Evolutionary conservation across 139 green algal species (phyloP), one percentile per base, ranked within the genome.

Genomic region (Coelastrella sp.): DNA sequence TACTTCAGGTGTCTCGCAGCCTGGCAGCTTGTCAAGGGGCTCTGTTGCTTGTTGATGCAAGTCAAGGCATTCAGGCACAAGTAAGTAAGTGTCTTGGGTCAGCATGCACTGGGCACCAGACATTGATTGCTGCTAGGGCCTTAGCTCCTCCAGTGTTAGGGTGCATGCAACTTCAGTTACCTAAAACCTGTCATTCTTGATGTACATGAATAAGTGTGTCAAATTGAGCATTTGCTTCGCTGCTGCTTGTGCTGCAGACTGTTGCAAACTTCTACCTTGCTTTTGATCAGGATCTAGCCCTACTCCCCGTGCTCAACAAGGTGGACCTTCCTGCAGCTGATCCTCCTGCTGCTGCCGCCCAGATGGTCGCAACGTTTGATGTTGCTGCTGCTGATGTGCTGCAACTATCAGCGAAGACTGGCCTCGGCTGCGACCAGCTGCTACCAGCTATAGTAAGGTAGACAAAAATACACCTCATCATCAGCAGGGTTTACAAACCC

Each of bases 251-350:
- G 11, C 11, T 7, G 21, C 86, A 97, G 89, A 98, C 95, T 13
- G 90, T 98, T 30, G 96, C 97, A 37, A 99, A 98, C 89, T 99
- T 98, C 87, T 97, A 92, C 78, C 87, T 98, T 17, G 97, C 97
- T 0, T 95, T 96, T 81, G 97, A 98, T 50, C 91, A 95, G 76
- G 93, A 92, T 60, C 91, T 99, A 25, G 89, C 87, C 2, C 93
- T 99, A 27, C 86, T 99, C 17, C 94, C 96, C 2, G 92, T 98
- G 17, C 90, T 99, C 8, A 99, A 98, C 90, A 99, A 99, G 86
- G 91, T 97, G 30, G 96, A 99, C 84, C 87, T 96, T 79, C 85
- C 90, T 1, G 79, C 89, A 21, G 94, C 96, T 21, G 94, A 99
- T n/a, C 94, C 94, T 5, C 88, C 92, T 17, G 69, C 89, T 15